phyloP scores from a whole-genome alignment of 768 basidiomycete species.

The Suillus discolor region DNA sequence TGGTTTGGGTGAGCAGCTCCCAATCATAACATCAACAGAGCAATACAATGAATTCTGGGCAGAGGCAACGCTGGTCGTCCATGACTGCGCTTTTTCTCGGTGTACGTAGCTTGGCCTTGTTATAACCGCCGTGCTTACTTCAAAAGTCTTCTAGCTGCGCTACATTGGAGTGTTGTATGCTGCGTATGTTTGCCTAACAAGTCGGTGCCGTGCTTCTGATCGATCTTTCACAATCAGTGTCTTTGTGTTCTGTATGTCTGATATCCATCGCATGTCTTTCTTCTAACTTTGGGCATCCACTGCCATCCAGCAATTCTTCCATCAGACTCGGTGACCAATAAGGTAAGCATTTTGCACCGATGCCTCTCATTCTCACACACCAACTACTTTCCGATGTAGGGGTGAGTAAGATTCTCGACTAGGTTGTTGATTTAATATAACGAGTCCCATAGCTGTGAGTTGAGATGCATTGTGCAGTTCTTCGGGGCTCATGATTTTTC shows the following conservation, averaged over 20 bases:
- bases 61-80: neutral
- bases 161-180: neutral
- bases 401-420: neutral
- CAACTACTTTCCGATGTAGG: neutral
- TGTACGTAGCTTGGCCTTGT: neutral
- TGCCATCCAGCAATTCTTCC: neutral
- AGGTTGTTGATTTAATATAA: neutral
- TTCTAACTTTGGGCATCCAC: neutral
- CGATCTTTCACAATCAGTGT: neutral
- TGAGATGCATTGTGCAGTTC: neutral
- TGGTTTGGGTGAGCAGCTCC: neutral
- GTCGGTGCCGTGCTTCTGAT: neutral
- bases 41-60: neutral
- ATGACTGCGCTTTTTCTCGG: neutral
- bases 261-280: neutral
- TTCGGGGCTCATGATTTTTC: neutral
- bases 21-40: neutral
- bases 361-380: too few relatives aligned
- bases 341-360: neutral
- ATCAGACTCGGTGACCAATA: neutral
- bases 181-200: neutral
- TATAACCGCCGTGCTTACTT: neutral
- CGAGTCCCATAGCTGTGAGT: neutral
- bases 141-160: neutral
- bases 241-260: neutral